Base-by-base conservation (phyloP, 2,329 filamentous ascomycete genomes). In the Alternaria triticina region DNA sequence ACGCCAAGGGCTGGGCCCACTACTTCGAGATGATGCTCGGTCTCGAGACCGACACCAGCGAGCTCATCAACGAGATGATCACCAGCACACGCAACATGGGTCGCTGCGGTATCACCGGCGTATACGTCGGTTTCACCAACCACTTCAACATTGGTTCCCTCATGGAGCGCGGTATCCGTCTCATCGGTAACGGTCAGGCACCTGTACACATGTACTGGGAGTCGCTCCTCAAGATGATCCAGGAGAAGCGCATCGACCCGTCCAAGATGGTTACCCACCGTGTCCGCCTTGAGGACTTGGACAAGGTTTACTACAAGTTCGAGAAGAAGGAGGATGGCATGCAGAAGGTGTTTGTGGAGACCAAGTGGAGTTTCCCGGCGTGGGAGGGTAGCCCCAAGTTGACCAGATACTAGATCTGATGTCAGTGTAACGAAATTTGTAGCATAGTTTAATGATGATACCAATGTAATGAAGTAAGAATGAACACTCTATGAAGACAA, bases 201-300 rank as follows among this genome's bases (percentile, higher is more conserved):
- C 93, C 93, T 0, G 92, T 96, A 0, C 92, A 95, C 72, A 87
- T 90, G 73, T 96, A 96, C 82, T 96, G 92, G 93, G 85, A 93
- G 23, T 86, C 91, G 4, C 83, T 96, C n/a, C 83, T 96, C 49
- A 81, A 86, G 65, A 84, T 84, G 76, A 91, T 96, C 65, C 86
- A 89, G 71, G 84, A 83, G 22, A 88, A 89, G 30, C 85, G 90
- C 67, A 87, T 96, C 45, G 89, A 96, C 63, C 91, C 92, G 0
- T 80, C 90, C 36, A 89, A 91, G 76, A 96, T 96, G 92, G 83
- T 96, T 1, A 91, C 90, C 8, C 93, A 96, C 78, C 89, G 93
- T 12, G 87, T 93, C 13, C 72, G 79, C 17, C 74, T 85, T 9
- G 83, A 84, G 43, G 83, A 85, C 58, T 68, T 86, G 17, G 84